Percentiles rank a stretch among this genome's conserved stretches.
Evolutionary conservation across 768 basidiomycete genomes (phyloP).

Genomic region (Psilocybe subaeruginosa): DNA sequence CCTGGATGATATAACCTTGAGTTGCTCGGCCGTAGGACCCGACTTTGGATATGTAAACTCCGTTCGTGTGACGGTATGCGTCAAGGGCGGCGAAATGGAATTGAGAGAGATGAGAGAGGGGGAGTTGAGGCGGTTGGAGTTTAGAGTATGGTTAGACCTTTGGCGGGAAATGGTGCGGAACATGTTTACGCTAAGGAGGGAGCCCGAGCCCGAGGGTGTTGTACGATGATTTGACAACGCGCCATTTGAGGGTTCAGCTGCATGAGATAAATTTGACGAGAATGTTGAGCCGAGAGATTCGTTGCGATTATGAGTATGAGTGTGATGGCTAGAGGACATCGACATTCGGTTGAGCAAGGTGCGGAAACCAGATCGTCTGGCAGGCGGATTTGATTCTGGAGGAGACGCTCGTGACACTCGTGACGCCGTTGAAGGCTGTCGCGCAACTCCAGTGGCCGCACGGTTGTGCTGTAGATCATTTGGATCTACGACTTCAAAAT

Average conservation of each 20-base stretch:
- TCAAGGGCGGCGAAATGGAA: slow-evolving; percentile 76
- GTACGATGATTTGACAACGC: slow-evolving; percentile 29
- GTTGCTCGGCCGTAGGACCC: slow-evolving; percentile 64
- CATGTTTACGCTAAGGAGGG: slow-evolving; percentile 42
- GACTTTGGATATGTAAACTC: slow-evolving; percentile 69
- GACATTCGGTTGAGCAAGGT: slow-evolving; percentile 46
- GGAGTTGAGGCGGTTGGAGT: slow-evolving; percentile 52
- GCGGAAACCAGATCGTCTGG: slow-evolving; percentile 50
- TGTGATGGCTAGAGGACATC: slow-evolving; percentile 22
- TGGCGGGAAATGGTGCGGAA: slow-evolving; percentile 56
- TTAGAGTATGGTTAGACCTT: slow-evolving; percentile 43
- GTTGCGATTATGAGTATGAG: slow-evolving; percentile 29
- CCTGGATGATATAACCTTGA: slow-evolving; percentile 70
- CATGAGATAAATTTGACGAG: slow-evolving; percentile 15
- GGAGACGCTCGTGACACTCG: slow-evolving; percentile 18
- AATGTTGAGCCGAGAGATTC: slow-evolving; percentile 30
- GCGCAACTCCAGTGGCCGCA: slow-evolving; percentile 7
- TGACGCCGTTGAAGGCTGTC: slow-evolving; percentile 18
- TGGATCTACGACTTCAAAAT: slow-evolving; percentile 55
- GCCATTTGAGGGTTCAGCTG: slow-evolving; percentile 27
- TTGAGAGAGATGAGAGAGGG: slow-evolving; percentile 73
- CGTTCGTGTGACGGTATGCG: slow-evolving; percentile 72
- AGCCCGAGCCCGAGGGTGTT: slow-evolving; percentile 34
- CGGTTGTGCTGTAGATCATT: slow-evolving; percentile 16
- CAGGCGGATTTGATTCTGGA: slow-evolving; percentile 14